These are phyloP conservation scores for Sordariomycetes sp. DNA, from an alignment of 2,329 filamentous ascomycete species.

Conservation along the genomic window DNA sequence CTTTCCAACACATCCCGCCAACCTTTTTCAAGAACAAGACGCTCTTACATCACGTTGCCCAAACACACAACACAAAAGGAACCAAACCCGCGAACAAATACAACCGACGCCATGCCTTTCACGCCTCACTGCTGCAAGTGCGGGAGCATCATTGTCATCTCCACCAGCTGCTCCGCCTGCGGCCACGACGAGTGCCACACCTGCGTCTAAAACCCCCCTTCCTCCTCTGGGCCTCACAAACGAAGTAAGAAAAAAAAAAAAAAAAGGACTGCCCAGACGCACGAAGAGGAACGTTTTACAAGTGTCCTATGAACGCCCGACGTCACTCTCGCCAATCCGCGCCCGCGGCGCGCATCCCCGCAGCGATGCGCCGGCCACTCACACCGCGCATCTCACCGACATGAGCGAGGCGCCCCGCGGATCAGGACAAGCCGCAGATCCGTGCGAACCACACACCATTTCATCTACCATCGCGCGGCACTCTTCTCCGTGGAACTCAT, in stretches of 20 bases:
- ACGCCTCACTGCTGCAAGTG: constrained; percentile 42
- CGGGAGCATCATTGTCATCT: constrained; percentile 42
- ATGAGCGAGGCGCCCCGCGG: not conserved
- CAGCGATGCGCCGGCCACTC: too few species aligned
- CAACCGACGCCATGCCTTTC: constrained; percentile 20
- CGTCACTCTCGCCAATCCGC: not conserved
- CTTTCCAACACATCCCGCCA: not conserved
- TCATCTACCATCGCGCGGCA: not conserved
- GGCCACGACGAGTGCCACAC: constrained; percentile 34
- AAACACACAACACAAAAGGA: not conserved
- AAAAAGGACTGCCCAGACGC: not conserved
- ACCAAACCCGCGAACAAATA: not conserved
- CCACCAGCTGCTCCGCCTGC: constrained; percentile 36
- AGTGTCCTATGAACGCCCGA: not conserved
- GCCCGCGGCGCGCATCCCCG: too few species aligned
- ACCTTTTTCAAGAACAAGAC: not conserved
- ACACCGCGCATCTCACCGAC: too few species aligned
- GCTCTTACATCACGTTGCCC: not conserved
- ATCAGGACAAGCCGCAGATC: not conserved
- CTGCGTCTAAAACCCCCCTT: constrained; percentile 15
- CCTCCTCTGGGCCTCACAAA: not conserved
- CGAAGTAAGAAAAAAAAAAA: not conserved
- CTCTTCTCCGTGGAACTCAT: not conserved
- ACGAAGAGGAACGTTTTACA: not conserved
- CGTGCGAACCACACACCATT: not conserved